These are phyloP conservation scores for Geranium incanum DNA, from an alignment of 441 rosid species.

Conservation along the genomic window DNA sequence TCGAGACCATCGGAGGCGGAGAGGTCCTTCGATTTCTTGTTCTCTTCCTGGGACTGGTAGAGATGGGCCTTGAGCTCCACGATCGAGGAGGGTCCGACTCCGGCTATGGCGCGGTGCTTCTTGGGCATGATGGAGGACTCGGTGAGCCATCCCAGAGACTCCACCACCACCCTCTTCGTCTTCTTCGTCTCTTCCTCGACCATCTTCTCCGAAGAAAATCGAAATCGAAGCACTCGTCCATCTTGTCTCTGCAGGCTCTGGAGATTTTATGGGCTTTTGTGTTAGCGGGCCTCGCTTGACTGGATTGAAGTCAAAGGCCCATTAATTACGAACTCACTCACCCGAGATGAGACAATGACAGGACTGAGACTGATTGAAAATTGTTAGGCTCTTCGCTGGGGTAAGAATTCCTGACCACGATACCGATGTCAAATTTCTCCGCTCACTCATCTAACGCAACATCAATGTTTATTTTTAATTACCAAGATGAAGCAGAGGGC, in stretches of 20 bases:
- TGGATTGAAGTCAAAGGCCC: not conserved
- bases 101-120: slow-evolving; percentile 76
- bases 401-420: no score
- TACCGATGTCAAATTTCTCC: no score
- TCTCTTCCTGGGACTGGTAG: slow-evolving; percentile 75
- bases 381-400: no score
- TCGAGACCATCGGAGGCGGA: slow-evolving; percentile 40
- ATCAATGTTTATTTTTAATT: no score
- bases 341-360: no score
- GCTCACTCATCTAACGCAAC: no score
- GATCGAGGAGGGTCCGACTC: slow-evolving; percentile 80
- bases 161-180: slow-evolving; percentile 60
- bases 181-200: slow-evolving; percentile 47
- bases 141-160: slow-evolving; percentile 91
- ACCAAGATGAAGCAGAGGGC: no score
- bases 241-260: not conserved
- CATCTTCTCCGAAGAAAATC: slow-evolving; percentile 12
- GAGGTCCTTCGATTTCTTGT: slow-evolving; percentile 52
- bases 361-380: no score
- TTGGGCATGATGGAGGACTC: slow-evolving; percentile 84
- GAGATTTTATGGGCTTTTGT: not conserved
- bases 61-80: slow-evolving; percentile 88
- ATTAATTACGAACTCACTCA: no score
- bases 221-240: not conserved
- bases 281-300: not conserved